phyloP scores from a whole-genome alignment of 306 rosid species.

The Luffa acutangula region DNA sequence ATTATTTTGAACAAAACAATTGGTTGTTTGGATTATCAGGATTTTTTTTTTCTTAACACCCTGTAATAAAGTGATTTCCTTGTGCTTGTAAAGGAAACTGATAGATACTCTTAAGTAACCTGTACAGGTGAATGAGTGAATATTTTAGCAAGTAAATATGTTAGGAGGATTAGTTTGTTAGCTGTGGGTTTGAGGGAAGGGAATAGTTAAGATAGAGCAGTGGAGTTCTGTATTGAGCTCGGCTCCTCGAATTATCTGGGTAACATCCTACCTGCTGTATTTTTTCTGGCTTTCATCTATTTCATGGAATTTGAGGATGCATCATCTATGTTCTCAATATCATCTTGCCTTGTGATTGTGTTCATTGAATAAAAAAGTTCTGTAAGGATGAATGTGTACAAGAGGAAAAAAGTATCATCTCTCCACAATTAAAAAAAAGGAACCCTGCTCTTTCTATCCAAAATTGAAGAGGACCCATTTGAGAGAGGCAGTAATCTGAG shows the following conservation, averaged over 20 bases:
- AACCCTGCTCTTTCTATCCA: background rate
- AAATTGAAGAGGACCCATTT: background rate
- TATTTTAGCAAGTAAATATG: background rate
- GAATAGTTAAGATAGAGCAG: background rate
- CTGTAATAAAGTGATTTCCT: background rate
- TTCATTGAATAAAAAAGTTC: background rate
- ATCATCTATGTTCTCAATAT: background rate
- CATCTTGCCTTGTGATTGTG: background rate
- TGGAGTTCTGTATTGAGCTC: background rate
- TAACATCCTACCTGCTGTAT: background rate
- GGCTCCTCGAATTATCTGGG: too few species aligned
- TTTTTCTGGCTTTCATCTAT: background rate
- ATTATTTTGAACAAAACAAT: too few species aligned
- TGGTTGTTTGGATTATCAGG: too few species aligned
- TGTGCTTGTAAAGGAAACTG: background rate
- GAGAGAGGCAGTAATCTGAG: background rate
- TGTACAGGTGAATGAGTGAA: background rate
- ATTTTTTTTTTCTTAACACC: too few species aligned
- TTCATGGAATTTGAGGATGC: background rate
- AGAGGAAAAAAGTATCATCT: background rate
- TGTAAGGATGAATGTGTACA: background rate
- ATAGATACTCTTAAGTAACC: background rate
- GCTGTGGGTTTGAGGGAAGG: background rate
- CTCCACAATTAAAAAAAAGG: background rate
- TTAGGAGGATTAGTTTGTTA: background rate